A percentile compares a stretch with the other conserved stretches of the same genome.
These are phyloP conservation scores for Podosphaera xanthii DNA, from an alignment of 2,329 filamentous ascomycete genomes.

Conservation along the genomic window DNA sequence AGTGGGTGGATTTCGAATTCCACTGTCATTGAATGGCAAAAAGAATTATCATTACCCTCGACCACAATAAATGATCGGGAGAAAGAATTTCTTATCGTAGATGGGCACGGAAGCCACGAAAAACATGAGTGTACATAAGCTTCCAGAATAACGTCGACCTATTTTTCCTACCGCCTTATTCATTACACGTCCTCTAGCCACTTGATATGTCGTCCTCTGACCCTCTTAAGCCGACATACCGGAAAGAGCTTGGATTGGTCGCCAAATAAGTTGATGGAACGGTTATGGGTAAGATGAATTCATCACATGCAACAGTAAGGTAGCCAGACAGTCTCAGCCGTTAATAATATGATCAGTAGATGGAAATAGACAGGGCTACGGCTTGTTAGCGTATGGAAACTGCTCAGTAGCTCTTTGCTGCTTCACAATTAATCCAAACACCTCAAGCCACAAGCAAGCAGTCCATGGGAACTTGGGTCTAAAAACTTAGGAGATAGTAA, in stretches of 20 bases:
- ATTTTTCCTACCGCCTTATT: conserved; percentile 7
- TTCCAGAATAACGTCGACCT: neutral
- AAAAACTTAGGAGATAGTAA: neutral
- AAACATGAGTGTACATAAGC: neutral
- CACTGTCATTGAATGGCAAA: neutral
- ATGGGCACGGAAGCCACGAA: neutral
- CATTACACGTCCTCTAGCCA: conserved; percentile 12
- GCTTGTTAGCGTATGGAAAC: neutral
- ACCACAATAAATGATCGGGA: neutral
- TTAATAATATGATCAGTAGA: neutral
- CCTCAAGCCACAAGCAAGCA: neutral
- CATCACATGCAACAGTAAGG: neutral
- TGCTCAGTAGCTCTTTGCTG: neutral
- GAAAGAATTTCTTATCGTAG: neutral
- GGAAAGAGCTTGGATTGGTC: neutral
- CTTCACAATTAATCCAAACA: neutral
- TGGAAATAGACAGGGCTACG: neutral
- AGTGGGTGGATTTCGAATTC: neutral
- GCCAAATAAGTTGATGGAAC: neutral
- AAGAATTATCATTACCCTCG: neutral
- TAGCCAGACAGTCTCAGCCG: neutral
- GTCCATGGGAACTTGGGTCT: too few species aligned
- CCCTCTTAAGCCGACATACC: conserved; percentile 10
- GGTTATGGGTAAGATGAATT: neutral
- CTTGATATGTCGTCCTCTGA: conserved; percentile 11